Base-by-base conservation (phyloP, 2,329 filamentous ascomycete species). In the Lasiodiplodia hormozganensis region DNA sequence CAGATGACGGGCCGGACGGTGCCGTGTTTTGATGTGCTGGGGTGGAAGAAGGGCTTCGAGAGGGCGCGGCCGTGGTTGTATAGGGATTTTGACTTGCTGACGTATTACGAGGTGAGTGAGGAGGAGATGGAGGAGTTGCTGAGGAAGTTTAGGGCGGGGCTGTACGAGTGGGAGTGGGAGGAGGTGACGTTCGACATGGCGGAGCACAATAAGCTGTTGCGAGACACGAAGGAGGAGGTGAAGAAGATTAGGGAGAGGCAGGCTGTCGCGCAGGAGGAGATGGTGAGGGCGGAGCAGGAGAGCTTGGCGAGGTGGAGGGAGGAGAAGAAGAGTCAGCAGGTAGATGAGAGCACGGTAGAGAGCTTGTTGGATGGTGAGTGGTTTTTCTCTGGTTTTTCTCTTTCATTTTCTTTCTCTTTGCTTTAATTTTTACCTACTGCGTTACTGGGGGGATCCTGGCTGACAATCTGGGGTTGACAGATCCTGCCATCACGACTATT, bases 61-160 rank as follows among this genome's bases (percentile, higher is more conserved):
- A 70, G 79, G 0, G 75, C 80, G 0, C 72, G 76, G 34, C 86
- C 87, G 0, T 87, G 86, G 83, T 78, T 88, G 2, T 88, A 87
- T 71, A 79, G 84, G 60, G 84, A 87, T 70, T 87, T 88, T 69
- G 87, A 89, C 70, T 80, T 87, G 53, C 78, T 88, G 23, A 85
- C 82, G 0, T 88, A 85, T 74, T 85, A 87, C 70, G 81, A 83
- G 67, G 86, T 88, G 16, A 80, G 72, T 40, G 84, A 87, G 70
- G 76, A 79, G 14, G 85, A 88, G 70, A 83, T 87, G 43, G 84
- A 87, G 67, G 71, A 75, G 11, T 71, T 85, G 58, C 77, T 87
- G 31, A 80, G 80, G 0, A 74, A 81, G 1, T 88, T 86, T 73
- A 77, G 82, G 28, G 81, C 82, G 18, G 86, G 86, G 0, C 75